Evolutionary conservation across 148 eudicot species (phyloP), one percentile per base, ranked within the genome.

Genomic region (Rhododendron simsii): DNA sequence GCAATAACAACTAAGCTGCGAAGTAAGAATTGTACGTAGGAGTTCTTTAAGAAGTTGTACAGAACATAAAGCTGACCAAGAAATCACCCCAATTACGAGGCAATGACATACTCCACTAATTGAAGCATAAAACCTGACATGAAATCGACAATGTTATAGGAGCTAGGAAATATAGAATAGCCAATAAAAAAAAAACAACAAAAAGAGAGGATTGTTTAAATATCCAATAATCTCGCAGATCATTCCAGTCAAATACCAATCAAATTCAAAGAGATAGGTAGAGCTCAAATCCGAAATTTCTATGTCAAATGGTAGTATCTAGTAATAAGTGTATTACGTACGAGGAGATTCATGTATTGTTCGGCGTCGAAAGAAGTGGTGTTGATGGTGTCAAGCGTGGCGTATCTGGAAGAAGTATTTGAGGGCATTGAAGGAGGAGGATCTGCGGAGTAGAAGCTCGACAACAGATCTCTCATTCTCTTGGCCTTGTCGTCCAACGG

Each of bases 401-500:
- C 98, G 78, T 90, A 97, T 88, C 91, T 93, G 21, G 94, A 92
- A 21, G 96, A 89, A 82, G 93, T 78, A 50, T 92, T 87, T 79
- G 79, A 80, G 53, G 93, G 87, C 85, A 88, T 84, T 35, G 92
- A 30, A 20, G 88, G 86, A 86, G 89, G 85, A 35, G 91, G 90
- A 93, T 97, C 98, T 37, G 93, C 89, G 28, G 99, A 92, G 89
- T 97, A 97, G 73, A 94, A 97, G 89, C 99, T 97, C 59, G 99
- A 95, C 41, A 97, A 79, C 82, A 97, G 94, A 94, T 97, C 99
- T 89, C 99, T 92, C 98, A 93, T 95, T 83, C 98, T 93, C 92
- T 96, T 96, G 81, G 98, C 96, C 83, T 96, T 96, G 82, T 96
- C 99, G 84, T 96, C 98, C 87, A 95, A 51, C 13, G 93, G 94